Evolutionary conservation across 495 filamentous ascomycete genomes (phyloP).

Genomic region (Penicillium simplicissimum): DNA sequence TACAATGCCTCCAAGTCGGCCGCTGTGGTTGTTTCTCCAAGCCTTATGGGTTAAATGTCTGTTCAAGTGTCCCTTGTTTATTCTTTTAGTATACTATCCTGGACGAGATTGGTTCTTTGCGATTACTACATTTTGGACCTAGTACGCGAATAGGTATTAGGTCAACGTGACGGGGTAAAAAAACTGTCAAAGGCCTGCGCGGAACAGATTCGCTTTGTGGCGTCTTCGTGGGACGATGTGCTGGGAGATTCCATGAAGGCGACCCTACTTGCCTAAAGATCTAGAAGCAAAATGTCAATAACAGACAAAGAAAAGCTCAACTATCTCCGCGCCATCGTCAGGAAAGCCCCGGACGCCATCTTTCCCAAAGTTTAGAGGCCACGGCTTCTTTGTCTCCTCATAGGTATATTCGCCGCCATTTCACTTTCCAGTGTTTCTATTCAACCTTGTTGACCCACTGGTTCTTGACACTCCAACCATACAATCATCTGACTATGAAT

Average conservation of each 20-base stretch:
- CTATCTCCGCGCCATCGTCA: neutral
- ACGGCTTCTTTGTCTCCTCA: neutral
- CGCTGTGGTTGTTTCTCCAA: too few relatives aligned
- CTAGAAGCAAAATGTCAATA: neutral
- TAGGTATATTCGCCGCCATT: neutral
- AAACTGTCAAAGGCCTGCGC: too few relatives aligned
- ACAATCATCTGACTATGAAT: too few relatives aligned
- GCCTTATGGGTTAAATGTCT: too few relatives aligned
- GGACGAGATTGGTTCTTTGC: too few relatives aligned
- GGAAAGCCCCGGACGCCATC: neutral
- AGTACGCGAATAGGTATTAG: too few relatives aligned
- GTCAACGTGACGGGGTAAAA: too few relatives aligned
- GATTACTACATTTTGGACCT: too few relatives aligned
- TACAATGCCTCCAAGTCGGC: too few relatives aligned
- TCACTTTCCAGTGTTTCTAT: neutral
- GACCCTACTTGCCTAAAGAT: neutral
- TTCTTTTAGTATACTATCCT: too few relatives aligned
- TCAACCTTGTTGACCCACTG: neutral
- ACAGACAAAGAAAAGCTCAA: neutral
- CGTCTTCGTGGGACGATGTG: neutral
- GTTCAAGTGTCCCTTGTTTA: too few relatives aligned
- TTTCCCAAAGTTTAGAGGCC: neutral
- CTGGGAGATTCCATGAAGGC: neutral
- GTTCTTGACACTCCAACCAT: neutral
- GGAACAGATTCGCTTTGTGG: too few relatives aligned